Evolutionary conservation across 2,329 filamentous ascomycete species (phyloP).

Genomic region (Aureobasidium namibiae): DNA sequence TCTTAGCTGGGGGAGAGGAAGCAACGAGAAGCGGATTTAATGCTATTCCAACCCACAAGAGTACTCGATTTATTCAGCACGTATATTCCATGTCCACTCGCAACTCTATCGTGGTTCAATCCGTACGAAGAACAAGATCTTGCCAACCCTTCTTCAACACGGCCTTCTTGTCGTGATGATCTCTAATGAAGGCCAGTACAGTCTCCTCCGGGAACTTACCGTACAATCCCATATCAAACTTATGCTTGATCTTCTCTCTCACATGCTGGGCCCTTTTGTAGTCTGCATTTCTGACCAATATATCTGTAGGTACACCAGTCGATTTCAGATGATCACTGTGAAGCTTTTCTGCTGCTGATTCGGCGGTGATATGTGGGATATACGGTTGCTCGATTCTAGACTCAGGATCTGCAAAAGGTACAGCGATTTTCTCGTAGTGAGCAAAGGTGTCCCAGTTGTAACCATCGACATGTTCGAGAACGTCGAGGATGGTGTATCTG

Average conservation of each 20-base stretch:
- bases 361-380: background rate
- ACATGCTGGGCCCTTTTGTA: background rate
- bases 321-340: background rate
- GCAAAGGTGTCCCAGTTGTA: background rate
- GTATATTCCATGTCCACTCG: too few species aligned
- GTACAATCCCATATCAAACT: background rate
- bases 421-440: background rate
- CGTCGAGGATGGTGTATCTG: background rate
- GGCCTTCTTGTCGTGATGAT: background rate
- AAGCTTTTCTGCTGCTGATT: background rate
- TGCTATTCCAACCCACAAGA: too few species aligned
- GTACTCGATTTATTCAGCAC: too few species aligned
- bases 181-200: background rate
- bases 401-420: background rate
- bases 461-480: background rate
- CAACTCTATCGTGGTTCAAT: too few species aligned
- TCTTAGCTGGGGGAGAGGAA: too few species aligned
- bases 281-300: background rate
- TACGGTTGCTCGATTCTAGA: background rate
- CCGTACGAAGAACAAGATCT: background rate
- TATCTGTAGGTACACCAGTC: background rate
- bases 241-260: background rate
- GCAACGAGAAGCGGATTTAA: too few species aligned
- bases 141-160: background rate
- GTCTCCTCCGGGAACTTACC: background rate